Evolutionary conservation across 345 rosid genomes (phyloP).

Genomic region (Hibiscus mutabilis): DNA sequence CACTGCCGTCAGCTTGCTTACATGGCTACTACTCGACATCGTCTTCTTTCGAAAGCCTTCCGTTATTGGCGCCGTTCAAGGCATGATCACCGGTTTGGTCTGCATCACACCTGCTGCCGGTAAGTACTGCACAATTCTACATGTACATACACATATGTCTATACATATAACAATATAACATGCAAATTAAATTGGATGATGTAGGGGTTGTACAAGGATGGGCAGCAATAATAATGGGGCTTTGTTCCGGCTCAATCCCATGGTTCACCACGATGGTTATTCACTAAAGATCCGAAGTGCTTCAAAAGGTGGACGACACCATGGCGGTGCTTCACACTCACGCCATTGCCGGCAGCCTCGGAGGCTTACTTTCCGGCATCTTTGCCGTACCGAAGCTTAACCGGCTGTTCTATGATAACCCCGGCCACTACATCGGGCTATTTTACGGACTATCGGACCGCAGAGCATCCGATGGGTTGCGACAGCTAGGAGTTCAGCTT

Average conservation of each 20-base stretch:
- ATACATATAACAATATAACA: background rate
- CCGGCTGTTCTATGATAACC: constrained; percentile 15
- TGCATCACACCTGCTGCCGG: constrained; percentile 43
- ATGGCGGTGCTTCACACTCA: constrained; percentile 39
- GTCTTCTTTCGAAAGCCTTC: constrained; percentile 29
- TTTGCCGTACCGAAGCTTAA: constrained; percentile 36
- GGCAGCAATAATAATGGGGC: constrained; percentile 39
- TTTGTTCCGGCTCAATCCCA: constrained; percentile 33
- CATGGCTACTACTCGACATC: constrained; percentile 33
- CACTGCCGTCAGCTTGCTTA: constrained; percentile 31
- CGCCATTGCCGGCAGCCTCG: constrained; percentile 37
- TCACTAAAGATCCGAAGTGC: constrained; percentile 26
- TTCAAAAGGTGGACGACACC: constrained; percentile 38
- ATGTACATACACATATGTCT: background rate
- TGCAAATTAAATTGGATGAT: background rate
- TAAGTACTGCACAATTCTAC: background rate
- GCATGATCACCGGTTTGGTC: constrained; percentile 41
- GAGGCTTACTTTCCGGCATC: constrained; percentile 29
- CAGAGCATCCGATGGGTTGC: constrained; percentile 10
- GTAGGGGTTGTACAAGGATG: constrained; percentile 38
- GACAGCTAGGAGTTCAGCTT: constrained; percentile 20
- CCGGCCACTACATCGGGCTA: constrained; percentile 14
- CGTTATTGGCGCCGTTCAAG: constrained; percentile 33
- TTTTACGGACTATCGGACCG: constrained; percentile 18
- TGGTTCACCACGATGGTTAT: constrained; percentile 44